Evolutionary conservation across 805 yeast species (phyloP), one percentile per base, ranked within the genome.

Genomic region (Candida tallmaniae): DNA sequence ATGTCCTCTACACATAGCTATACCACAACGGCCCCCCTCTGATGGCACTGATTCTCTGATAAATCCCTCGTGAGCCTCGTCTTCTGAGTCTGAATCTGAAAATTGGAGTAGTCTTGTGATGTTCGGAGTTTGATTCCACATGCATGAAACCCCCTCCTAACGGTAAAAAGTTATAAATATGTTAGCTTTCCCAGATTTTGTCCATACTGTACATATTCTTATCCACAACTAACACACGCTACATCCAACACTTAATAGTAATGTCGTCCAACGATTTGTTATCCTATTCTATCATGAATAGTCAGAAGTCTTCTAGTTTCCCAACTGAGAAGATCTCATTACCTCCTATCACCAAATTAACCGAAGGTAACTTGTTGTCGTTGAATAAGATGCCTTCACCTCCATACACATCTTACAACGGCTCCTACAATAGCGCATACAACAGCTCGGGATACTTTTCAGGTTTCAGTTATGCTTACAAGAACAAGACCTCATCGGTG

Each of bases 241-340:
- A n/a, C n/a, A n/a, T n/a, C n/a, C n/a, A n/a, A n/a, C n/a, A n/a
- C n/a, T n/a, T n/a, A n/a, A n/a, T n/a, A n/a, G n/a, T n/a, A n/a
- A 53, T 54, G 51, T 46, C 54, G 31, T 48, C 60, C 23, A 20
- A 20, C 13, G 70, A 65, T 41, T 56, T 65, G 29, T 49, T 62
- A 38, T 47, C 60, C 32, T 65, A 65, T 40, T 64, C 70, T 23
- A 65, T 65, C 35, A 63, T 64, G 68, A 50, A 52, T 41, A 42
- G 44, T 31, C 7, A 10, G 19, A 33, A 29, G 17, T 22, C 25
- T 4, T 13, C 22, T 11, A 35, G 34, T 9, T 22, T 12, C 15
- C 5, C 27, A 17, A 23, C 22, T 22, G 35, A 24, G 9, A 38
- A 40, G 18, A 30, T 43, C 10, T 35, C 36, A 10, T 35, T 43